Evolutionary conservation across 1,139 yeast genomes (phyloP), one percentile per base, ranked within the genome.

Genomic region (Kazachstania sp.): DNA sequence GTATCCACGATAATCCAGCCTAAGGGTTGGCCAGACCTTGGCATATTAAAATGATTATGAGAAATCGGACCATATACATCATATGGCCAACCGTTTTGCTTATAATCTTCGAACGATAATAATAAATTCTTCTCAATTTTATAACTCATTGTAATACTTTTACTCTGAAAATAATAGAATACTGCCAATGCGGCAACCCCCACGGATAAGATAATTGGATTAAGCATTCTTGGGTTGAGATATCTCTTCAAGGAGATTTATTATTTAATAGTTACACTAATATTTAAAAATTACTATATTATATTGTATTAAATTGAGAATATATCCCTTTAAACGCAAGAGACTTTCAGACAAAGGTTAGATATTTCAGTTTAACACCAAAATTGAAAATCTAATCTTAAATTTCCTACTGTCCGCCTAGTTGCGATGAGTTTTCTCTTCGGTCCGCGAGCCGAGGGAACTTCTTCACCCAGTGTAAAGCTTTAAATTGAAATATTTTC

Each of bases 1-100:
- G 95, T 75, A 64, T 90, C 97, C 7, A 90, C 95, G 58, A 90
- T 83, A 65, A 90, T 86, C 97, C 97, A 90, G 2, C 98, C 98
- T 56, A 90, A 68, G 1, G 97, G 97, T 7, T 81, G 81, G 1
- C 87, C 90, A 13, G 60, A 52, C 13, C 54, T 47, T 8, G 61
- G 56, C 88, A 87, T 84, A 60, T 87, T 85, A 50, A 75, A 71
- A n/a, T 87, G 88, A 1, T 59, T 64, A 47, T 79, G 76, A 13
- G 74, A 64, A 18, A 84, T 62, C 0, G 97, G 86, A 28, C 70
- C 67, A 58, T 81, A 85, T 3, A 78, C 75, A 56, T 85, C 95
- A 49, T 70, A 71, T 2, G 97, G 97, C 94, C 95, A 88, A 0
- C 86, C 97, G 57, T 84, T 73, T 44, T 73, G 68, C 45, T 78